phyloP scores from a whole-genome alignment of 2,329 filamentous ascomycete species.

The Aspergillus calidoustus region DNA sequence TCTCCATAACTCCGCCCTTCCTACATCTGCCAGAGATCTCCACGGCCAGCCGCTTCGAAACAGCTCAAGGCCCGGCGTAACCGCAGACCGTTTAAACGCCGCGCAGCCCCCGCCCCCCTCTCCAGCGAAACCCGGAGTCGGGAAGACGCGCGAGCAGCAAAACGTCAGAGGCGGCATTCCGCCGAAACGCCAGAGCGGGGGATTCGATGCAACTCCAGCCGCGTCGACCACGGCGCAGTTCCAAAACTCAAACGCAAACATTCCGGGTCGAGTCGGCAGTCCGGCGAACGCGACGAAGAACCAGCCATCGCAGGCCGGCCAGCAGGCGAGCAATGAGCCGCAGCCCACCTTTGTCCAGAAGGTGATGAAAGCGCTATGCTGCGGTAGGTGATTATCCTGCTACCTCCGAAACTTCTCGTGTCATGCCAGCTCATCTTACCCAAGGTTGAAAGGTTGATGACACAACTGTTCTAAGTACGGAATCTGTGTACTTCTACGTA shows the following conservation, averaged over 20 bases:
- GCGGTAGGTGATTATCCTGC: slow-evolving; percentile 60
- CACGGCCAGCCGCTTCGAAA: slow-evolving; percentile 69
- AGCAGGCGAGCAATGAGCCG: slow-evolving; percentile 64
- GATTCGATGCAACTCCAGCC: slow-evolving; percentile 76
- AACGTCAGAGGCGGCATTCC: slow-evolving; percentile 75
- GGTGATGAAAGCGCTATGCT: slow-evolving; percentile 90
- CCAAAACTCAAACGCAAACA: slow-evolving; percentile 90
- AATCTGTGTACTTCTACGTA: slow-evolving; percentile 28
- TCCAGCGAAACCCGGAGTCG: slow-evolving; percentile 76
- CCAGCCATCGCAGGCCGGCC: slow-evolving; percentile 58
- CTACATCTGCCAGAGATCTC: slow-evolving; percentile 82
- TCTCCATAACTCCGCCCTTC: slow-evolving; percentile 75
- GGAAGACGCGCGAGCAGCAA: slow-evolving; percentile 73
- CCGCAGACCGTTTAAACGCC: slow-evolving; percentile 89
- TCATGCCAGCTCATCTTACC: slow-evolving; percentile 29
- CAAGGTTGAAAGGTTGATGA: slow-evolving; percentile 39
- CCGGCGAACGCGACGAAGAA: slow-evolving; percentile 62
- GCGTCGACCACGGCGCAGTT: slow-evolving; percentile 95
- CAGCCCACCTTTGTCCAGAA: slow-evolving; percentile 87
- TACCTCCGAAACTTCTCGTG: not conserved
- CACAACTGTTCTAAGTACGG: slow-evolving; percentile 22
- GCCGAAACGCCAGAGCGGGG: slow-evolving; percentile 73
- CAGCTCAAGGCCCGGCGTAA: slow-evolving; percentile 67
- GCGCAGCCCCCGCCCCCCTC: slow-evolving; percentile 87
- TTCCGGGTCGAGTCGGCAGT: slow-evolving; percentile 66